Evolutionary conservation across 352 stramenopile genomes (phyloP), one percentile per base, ranked within the genome.

Genomic region (Phytophthora colocasiae): DNA sequence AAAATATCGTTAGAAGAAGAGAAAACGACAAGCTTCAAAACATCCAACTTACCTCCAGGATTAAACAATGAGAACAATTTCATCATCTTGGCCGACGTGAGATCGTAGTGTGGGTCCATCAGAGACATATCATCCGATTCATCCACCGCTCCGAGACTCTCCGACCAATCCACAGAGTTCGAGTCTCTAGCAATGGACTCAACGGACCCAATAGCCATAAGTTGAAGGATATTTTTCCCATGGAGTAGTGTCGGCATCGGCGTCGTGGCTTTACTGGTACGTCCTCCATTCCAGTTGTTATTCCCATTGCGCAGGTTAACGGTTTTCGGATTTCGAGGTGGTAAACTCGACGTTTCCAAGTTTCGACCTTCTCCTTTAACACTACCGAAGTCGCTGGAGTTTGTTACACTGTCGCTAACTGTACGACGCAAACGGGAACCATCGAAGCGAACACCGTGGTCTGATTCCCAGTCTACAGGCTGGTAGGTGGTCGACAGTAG

Each of bases 21-120:
- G 58, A 38, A 34, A n/a, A 77, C 79, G 83, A n/a, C 1, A 19
- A 44, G 19, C 43, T 45, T n/a, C 34, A n/a, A 17, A 68, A 62
- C 26, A 22, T 2, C n/a, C 32, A 15, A 3, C 47, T 1, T 47
- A 89, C 83, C 72, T 66, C 83, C 78, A 1, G 81, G 83, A 3
- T 85, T 61, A 58, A 92, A 92, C 24, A 81, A 56, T 11, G 75
- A 78, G 32, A 93, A 93, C 38, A 93, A 60, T 19, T 88, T 85
- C 12, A 69, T 78, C 36, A 93, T 79, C 52, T 81, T 88, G 40
- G 77, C 76, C 6, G 78, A 87, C 32, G 84, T 96, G 31, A 96
- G 82, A 32, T 96, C 87, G 53, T 93, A 96, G 62, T 92, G 91
- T 39, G 87, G 85, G 43, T 96, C 87, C 83, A 94, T 91, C 15